Evolutionary conservation across 108 stramenopile genomes (phyloP), one percentile per base, ranked within the genome.

Genomic region (Fragilariopsis cylindrus): DNA sequence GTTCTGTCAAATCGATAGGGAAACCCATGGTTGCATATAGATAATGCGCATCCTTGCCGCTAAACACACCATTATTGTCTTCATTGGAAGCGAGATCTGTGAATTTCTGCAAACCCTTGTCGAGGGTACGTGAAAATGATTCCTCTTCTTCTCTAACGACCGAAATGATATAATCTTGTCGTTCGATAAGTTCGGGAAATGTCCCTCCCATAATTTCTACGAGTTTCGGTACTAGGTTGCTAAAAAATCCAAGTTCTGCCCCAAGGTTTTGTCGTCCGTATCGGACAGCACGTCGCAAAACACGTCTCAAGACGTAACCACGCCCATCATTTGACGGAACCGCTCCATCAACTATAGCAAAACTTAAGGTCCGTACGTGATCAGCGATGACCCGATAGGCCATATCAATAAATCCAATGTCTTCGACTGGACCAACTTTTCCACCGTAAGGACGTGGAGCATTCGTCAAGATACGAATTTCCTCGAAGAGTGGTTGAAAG

Each of bases 351-450:
- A 98, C 92, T 86, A 99, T 99, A 78, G 99, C 98, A 78, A 99
- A 97, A 12, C 82, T 87, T 64, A 99, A 76, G 2, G 98, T 99
- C 47, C 99, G 95, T 60, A 98, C 92, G 84, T 99, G 99, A 89
- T 99, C 99, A 50, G 99, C 99, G 43, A 99, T 95, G 40, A 98
- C 99, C 46, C 99, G 90, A 87, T 99, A 99, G 68, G 99, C 99
- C 96, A 98, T 99, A 80, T 99, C 99, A 48, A 90, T 79, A 81
- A 81, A 94, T 48, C 85, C 97, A 4, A 66, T 74, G 81, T 99
- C 99, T 21, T 81, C 87, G 19, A 60, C 74, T 3, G 62, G 43
- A 41, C 95, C 99, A 60, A 99, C 80, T 80, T 97, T 93, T 63
- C 98, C 98, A 5, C 79, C 66, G 74, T 99, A 99, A 3, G 96